Evolutionary conservation across 163 green algal genomes (phyloP), one percentile per base, ranked within the genome.

Genomic region (Chlamydomonas reinhardtii): DNA sequence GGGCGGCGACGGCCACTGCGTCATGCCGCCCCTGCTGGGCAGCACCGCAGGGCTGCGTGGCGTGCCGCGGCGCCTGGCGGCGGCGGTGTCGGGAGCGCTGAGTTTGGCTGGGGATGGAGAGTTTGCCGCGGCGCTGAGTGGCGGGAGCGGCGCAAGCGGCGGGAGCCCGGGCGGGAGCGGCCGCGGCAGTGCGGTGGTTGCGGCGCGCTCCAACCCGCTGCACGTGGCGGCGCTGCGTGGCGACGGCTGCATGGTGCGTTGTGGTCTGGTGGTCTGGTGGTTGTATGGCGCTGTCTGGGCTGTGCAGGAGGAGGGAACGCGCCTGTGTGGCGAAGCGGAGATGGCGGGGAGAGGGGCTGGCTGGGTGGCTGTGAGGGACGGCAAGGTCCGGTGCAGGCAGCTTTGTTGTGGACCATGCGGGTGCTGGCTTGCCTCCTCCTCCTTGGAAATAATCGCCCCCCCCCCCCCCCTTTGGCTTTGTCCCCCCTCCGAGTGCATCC

Each of bases 151-250:
- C 62, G 64, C 29, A 27, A 25, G 29, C 25, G 65, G 17, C 35
- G 20, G 20, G 14, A 19, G 48, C 39, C 27, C 19, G 39, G 25
- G 14, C 15, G 20, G 0, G 8, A 56, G 48, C 48, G 48, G 48
- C 12, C 48, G 48, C 48, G 48, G 48, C 48, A 56, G 48, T 1
- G 62, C 27, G 62, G 61, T 73, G 24, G 12, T 68, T 37, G 59
- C 64, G 27, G 52, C 78, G 48, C 52, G 78, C 5, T 85, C 78
- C 48, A 62, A 59, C 22, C 66, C 78, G 31, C 78, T 85, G 14
- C 78, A 85, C 52, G 43, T 85, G 19, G 78, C 66, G 3, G 66
- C 78, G n/a, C 32, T 70, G 32, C 66, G 66, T 0, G 78, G 78
- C 0, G 66, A 85, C 19, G 66, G 16, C 25, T 31, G 9, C 15